Percentiles rank a stretch among this genome's conserved stretches.
These are phyloP conservation scores for Aspergillus candidus DNA, from an alignment of 2,329 filamentous ascomycete species.

Conservation along the genomic window DNA sequence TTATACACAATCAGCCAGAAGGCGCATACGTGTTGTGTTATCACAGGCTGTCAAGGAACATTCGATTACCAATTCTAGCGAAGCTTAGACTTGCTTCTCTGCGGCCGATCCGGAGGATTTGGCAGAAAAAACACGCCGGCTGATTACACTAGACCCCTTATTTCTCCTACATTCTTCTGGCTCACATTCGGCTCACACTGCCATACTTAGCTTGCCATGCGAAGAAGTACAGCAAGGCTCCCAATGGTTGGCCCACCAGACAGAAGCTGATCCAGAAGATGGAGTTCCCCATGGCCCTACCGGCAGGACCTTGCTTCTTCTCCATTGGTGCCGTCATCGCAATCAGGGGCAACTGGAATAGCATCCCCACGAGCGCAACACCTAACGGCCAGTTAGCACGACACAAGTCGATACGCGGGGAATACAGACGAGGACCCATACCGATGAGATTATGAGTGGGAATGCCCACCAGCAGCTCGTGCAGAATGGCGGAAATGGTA, in stretches of 20 bases:
- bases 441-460: constrained; percentile 91
- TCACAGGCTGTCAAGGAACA: too few relatives aligned
- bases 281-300: constrained; percentile 78
- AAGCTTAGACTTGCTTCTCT: too few relatives aligned
- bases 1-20: too few relatives aligned
- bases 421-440: constrained; percentile 34
- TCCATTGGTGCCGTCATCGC: constrained; percentile 71
- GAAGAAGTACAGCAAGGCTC: constrained; percentile 90
- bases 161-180: not conserved
- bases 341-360: constrained; percentile 86
- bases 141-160: constrained; percentile 1
- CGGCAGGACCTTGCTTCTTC: constrained; percentile 67
- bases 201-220: constrained; percentile 98
- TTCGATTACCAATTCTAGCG: too few relatives aligned
- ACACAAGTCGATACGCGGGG: not conserved
- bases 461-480: constrained; percentile 87
- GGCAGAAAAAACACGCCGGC: not conserved
- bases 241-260: constrained; percentile 88
- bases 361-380: constrained; percentile 90
- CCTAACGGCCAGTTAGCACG: constrained; percentile 44
- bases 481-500: constrained; percentile 76
- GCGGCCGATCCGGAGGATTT: too few relatives aligned
- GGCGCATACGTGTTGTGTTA: too few relatives aligned
- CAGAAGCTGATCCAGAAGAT: constrained; percentile 98
- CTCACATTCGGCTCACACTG: constrained; percentile 53